Evolutionary conservation across 2,329 filamentous ascomycete species (phyloP), one percentile per base, ranked within the genome.

Genomic region (Pseudogymnoascus pannorum): DNA sequence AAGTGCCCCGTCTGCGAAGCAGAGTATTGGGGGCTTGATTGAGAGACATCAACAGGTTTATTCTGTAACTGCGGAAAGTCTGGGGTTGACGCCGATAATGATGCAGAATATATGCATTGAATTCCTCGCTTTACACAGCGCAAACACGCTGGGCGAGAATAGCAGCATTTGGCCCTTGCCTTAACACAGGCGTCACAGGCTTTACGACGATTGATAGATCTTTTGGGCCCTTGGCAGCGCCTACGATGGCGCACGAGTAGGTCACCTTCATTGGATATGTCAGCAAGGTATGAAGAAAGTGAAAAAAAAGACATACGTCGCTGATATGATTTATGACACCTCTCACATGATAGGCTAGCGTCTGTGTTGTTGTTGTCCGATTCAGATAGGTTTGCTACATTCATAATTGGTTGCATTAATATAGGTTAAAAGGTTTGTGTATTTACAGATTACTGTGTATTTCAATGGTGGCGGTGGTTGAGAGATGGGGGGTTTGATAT

Each of bases 171-270:
- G 38, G 66, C 60, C 59, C 65, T 66, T n/a, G 65, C 61, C 42
- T 63, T 63, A 35, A 68, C 63, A 51, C 66, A 68, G 22, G 63
- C 64, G 63, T 66, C 62, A 60, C 65, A 68, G 8, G 66, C 64
- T 58, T 64, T 66, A 33, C 62, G 64, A 22, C 66, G 63, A 18
- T 60, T 64, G n/a, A 62, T 16, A 5, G 57, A 35, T 57, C 62
- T 64, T 40, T 44, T 59, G 6, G 60, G 54, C 11, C 63, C 59
- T 42, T 59, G 66, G 59, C 65, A 66, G 12, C 65, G 66, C n/a
- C 63, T 63, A 33, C 63, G 64, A 63, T 68, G 64, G 26, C 63
- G 67, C 29, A 65, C 35, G 26, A 66, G 61, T 12, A 67, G 62
- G 24, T 66, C 64, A 11, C 61, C 64, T 64, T 33, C 26, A 14